These are phyloP conservation scores for Phytophthora kernoviae DNA, from an alignment of 352 stramenopile genomes.

Conservation along the genomic window DNA sequence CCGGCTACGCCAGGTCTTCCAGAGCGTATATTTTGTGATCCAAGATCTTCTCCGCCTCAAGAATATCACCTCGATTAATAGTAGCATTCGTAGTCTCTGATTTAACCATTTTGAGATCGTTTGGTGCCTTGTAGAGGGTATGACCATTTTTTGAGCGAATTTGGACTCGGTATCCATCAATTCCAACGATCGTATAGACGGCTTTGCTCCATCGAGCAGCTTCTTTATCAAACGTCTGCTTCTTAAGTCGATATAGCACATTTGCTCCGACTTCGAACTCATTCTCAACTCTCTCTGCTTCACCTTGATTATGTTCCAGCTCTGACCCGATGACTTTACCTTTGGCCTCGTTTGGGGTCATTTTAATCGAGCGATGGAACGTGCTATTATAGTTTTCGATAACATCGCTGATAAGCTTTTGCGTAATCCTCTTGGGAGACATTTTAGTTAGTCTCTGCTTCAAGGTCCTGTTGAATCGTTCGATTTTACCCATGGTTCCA, in stretches of 20 bases:
- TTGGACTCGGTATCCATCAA: slow-evolving; percentile 28
- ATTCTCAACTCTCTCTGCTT: slow-evolving; percentile 14
- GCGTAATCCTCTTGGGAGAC: slow-evolving; percentile 9
- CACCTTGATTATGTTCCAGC: slow-evolving; percentile 27
- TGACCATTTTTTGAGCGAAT: slow-evolving; percentile 41
- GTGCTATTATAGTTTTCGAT: slow-evolving; percentile 49
- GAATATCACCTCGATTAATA: slow-evolving; percentile 24
- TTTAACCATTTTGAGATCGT: slow-evolving; percentile 28
- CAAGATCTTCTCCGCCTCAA: slow-evolving; percentile 20
- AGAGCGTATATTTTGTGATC: slow-evolving; percentile 20
- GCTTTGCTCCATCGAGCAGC: slow-evolving; percentile 24
- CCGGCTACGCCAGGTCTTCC: neutral
- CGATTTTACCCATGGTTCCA: slow-evolving; percentile 46
- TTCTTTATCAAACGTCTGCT: slow-evolving; percentile 33
- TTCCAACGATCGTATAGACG: slow-evolving; percentile 20
- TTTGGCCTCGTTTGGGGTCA: slow-evolving; percentile 30
- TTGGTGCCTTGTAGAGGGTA: slow-evolving; percentile 25
- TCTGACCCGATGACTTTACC: slow-evolving; percentile 26
- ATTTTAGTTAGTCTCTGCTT: slow-evolving; percentile 43
- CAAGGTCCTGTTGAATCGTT: slow-evolving; percentile 45
- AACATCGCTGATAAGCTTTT: slow-evolving; percentile 29
- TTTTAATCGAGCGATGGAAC: slow-evolving; percentile 23
- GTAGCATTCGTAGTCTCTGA: slow-evolving; percentile 16
- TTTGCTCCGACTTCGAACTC: slow-evolving; percentile 11
- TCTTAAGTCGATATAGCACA: slow-evolving; percentile 22